Conservation (phyloP, 176 grass and related monocot species). For the Cymbopogon citratus region DNA sequence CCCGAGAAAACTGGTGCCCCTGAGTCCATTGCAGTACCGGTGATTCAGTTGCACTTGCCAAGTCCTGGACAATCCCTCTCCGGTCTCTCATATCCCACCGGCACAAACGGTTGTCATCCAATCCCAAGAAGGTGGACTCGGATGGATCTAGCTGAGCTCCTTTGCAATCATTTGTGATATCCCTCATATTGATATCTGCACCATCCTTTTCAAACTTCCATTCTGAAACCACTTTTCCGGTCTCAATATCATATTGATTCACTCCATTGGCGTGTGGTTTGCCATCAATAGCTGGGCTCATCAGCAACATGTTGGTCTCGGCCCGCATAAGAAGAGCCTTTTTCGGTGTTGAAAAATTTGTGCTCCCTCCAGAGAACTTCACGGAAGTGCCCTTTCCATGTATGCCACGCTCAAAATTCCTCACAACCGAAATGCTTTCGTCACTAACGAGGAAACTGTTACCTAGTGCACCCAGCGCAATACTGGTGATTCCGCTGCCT, state of each 20-base stretch:
- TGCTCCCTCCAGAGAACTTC: constrained; percentile 50
- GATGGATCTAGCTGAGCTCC: constrained; percentile 75
- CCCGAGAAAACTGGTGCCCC: constrained; percentile 82
- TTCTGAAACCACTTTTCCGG: constrained; percentile 66
- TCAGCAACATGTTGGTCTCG: constrained; percentile 87
- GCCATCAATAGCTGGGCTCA: constrained; percentile 89
- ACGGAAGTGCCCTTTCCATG: constrained; percentile 78
- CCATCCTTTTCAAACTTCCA: constrained; percentile 97
- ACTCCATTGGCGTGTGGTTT: constrained; percentile 77
- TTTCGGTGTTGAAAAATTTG: constrained; percentile 56
- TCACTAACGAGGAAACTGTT: constrained; percentile 76
- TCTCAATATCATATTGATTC: constrained; percentile 80
- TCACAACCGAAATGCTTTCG: constrained; percentile 59
- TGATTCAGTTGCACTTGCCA: constrained; percentile 45
- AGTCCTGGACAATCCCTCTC: constrained; percentile 48
- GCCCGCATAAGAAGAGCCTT: constrained; percentile 90
- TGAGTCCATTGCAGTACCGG: constrained; percentile 83
- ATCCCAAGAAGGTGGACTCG: constrained; percentile 81
- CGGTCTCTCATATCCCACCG: constrained; percentile 88
- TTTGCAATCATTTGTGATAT: constrained; percentile 86
- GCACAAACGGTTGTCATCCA: constrained; percentile 78
- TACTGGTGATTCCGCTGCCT: constrained; percentile 62
- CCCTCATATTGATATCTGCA: constrained; percentile 73
- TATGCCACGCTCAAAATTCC: constrained; percentile 79
- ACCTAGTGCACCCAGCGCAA: constrained; percentile 69